Conservation (phyloP, 2,329 filamentous ascomycete species). For the Fusarium humuli region DNA sequence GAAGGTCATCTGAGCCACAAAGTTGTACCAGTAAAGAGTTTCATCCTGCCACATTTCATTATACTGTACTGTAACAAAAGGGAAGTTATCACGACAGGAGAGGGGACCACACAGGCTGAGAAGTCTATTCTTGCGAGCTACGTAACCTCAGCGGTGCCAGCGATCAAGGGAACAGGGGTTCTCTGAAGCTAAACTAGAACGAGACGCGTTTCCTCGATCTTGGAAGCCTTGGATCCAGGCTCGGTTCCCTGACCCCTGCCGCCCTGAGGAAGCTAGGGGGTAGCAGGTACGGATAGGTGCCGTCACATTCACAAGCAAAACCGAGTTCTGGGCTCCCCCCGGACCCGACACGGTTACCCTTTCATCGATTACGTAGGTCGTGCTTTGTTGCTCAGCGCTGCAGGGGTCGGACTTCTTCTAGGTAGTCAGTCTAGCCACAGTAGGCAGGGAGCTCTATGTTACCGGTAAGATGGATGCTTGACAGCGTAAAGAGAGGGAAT, state of each 20-base stretch:
- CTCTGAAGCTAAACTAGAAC: constrained; percentile 16
- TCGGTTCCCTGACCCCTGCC: constrained; percentile 13
- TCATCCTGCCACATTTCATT: constrained; percentile 19
- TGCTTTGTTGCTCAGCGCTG: constrained; percentile 35
- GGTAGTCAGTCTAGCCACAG: neutral
- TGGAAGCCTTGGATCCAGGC: constrained; percentile 23
- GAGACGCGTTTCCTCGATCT: constrained; percentile 34
- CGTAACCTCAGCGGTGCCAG: constrained; percentile 21
- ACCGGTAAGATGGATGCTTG: neutral
- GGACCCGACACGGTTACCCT: constrained; percentile 14
- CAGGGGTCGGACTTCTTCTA: constrained; percentile 33
- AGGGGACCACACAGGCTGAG: neutral
- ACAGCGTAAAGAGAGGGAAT: constrained; percentile 10
- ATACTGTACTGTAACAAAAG: neutral
- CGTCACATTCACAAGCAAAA: constrained; percentile 34
- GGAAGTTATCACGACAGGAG: constrained; percentile 23
- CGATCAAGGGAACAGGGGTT: constrained; percentile 31
- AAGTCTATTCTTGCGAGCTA: constrained; percentile 19
- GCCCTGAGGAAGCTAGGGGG: constrained; percentile 15
- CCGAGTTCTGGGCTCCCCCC: constrained; percentile 26
- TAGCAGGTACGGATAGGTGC: neutral
- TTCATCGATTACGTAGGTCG: constrained; percentile 42
- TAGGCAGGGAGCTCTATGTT: neutral
- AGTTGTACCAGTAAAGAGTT: constrained; percentile 12
- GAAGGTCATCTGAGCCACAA: neutral